Evolutionary conservation across 495 filamentous ascomycete species (phyloP).

Genomic region (Gamarada debralockiae): DNA sequence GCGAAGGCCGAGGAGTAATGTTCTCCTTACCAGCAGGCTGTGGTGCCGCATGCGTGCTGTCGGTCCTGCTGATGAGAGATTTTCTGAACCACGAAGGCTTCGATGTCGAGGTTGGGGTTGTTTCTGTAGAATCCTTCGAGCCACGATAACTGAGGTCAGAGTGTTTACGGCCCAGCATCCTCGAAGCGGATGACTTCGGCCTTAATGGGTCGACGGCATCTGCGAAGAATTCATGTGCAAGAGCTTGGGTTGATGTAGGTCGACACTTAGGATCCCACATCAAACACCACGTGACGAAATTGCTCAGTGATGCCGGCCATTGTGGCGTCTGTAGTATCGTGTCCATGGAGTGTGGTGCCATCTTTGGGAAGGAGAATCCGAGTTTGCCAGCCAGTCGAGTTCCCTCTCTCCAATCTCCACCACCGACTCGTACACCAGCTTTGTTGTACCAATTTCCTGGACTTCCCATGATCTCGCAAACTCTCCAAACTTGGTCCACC

Average conservation of each 20-base stretch:
- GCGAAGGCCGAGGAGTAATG: constrained; percentile 46
- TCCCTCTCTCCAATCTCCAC: constrained; percentile 97
- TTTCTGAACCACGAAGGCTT: constrained; percentile 96
- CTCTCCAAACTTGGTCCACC: constrained; percentile 98
- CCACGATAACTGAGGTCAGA: constrained; percentile 67
- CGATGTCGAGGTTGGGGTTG: constrained; percentile 54
- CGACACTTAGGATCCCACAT: constrained; percentile 98
- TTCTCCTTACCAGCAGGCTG: constrained; percentile 31
- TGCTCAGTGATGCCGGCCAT: constrained; percentile 83
- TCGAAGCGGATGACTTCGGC: constrained; percentile 85
- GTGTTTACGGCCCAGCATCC: constrained; percentile 80
- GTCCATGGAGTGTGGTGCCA: constrained; percentile 97
- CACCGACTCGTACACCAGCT: constrained; percentile 78
- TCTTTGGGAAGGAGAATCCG: constrained; percentile 98
- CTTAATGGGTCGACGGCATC: constrained; percentile 91
- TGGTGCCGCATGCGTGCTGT: constrained; percentile 26
- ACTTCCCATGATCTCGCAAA: constrained; percentile 99
- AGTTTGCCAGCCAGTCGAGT: constrained; percentile 89
- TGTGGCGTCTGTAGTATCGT: constrained; percentile 84
- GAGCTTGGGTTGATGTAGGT: constrained; percentile 90
- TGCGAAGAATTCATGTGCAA: constrained; percentile 93
- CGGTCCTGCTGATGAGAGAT: constrained; percentile 71
- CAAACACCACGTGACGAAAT: constrained; percentile 97
- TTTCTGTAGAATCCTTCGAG: constrained; percentile 64
- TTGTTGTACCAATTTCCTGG: constrained; percentile 98